Evolutionary conservation across 768 basidiomycete genomes (phyloP).

Genomic region (Mycena galericulata): DNA sequence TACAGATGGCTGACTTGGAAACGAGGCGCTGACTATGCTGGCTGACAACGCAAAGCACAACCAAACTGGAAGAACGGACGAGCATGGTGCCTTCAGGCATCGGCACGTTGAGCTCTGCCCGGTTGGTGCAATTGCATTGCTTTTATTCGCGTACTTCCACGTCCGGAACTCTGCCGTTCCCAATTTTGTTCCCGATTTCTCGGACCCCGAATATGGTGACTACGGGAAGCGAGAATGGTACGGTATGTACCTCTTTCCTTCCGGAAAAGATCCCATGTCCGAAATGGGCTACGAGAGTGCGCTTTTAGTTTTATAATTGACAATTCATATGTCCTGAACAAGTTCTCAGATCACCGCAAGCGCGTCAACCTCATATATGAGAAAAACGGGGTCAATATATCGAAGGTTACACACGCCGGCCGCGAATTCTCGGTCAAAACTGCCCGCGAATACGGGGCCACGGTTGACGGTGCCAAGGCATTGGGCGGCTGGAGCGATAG

Average conservation of each 20-base stretch:
- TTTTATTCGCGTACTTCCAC: constrained; percentile 48
- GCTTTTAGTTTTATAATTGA: neutral
- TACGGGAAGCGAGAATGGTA: constrained; percentile 48
- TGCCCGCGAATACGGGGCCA: constrained; percentile 44
- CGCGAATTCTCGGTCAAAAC: constrained; percentile 44
- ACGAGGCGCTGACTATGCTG: constrained; percentile 40
- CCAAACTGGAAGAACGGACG: constrained; percentile 44
- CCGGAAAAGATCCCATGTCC: neutral
- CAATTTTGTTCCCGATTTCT: constrained; percentile 44
- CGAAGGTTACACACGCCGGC: constrained; percentile 47
- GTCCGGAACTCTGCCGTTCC: constrained; percentile 35
- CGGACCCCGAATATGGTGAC: constrained; percentile 35
- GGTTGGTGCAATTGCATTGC: constrained; percentile 41
- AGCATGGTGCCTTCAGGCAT: constrained; percentile 47
- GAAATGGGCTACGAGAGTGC: constrained; percentile 15
- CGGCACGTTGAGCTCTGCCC: constrained; percentile 44
- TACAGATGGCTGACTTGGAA: no score
- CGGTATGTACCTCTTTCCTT: constrained; percentile 39
- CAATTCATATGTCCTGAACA: neutral
- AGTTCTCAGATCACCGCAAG: constrained; percentile 40
- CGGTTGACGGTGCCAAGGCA: constrained; percentile 42
- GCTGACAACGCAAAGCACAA: constrained; percentile 49
- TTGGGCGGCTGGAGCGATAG: constrained; percentile 46
- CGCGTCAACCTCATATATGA: constrained; percentile 42
- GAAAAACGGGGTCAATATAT: constrained; percentile 39